Evolutionary conservation across 2,329 filamentous ascomycete species (phyloP).

Genomic region (Paraphoma chrysanthemicola): DNA sequence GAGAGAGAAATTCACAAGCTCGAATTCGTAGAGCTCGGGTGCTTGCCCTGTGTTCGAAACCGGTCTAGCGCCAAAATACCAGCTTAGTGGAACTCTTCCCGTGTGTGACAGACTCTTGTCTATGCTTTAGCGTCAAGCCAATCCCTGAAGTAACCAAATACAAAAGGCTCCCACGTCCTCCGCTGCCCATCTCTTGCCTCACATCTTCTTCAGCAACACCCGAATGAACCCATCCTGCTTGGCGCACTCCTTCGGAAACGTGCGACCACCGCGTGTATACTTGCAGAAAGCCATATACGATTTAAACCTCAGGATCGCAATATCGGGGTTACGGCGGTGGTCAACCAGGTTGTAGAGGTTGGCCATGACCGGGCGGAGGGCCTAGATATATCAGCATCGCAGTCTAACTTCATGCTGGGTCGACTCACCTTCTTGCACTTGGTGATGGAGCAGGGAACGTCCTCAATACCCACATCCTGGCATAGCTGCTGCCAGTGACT

Average conservation of each 20-base stretch:
- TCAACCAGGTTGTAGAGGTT: conserved; percentile 35
- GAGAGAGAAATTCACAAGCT: too few species aligned
- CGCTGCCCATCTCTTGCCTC: not conserved
- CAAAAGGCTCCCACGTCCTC: not conserved
- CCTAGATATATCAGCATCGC: conserved; percentile 15
- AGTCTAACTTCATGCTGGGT: not conserved
- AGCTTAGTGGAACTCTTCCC: too few species aligned
- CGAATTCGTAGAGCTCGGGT: too few species aligned
- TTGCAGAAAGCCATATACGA: conserved; percentile 20
- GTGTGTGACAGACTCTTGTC: too few species aligned
- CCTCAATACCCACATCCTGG: conserved; percentile 25
- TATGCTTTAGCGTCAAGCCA: too few species aligned
- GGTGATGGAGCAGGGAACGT: conserved; percentile 24
- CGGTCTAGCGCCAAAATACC: too few species aligned
- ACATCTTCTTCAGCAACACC: conserved; percentile 18
- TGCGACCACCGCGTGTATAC: conserved; percentile 18
- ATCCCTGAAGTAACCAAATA: not conserved
- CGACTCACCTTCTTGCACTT: conserved; percentile 34
- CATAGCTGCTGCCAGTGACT: conserved; percentile 36
- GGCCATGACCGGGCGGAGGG: conserved; percentile 25
- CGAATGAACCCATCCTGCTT: conserved; percentile 33
- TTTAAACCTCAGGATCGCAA: conserved; percentile 16
- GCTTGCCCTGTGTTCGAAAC: too few species aligned
- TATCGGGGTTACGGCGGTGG: conserved; percentile 26
- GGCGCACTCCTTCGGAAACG: conserved; percentile 25